These are phyloP conservation scores for Hydnomerulius pinastri DNA, from an alignment of 768 basidiomycete species.

Conservation along the genomic window DNA sequence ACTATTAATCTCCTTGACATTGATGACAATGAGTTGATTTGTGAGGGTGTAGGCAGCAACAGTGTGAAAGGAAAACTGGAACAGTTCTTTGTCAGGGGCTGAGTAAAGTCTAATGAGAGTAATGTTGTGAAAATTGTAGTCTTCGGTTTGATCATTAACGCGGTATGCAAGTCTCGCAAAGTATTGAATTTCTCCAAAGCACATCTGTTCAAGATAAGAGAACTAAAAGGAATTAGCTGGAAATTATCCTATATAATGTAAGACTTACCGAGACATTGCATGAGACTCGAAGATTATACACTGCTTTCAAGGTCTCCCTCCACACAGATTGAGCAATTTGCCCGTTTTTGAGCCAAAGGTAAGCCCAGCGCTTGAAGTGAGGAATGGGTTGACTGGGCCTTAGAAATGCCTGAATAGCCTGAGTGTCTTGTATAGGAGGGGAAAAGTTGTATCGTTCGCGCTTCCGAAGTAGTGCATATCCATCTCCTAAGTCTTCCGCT, in stretches of 20 bases:
- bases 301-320: not conserved
- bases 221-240: not conserved
- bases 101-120: conserved; percentile 24
- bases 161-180: not conserved
- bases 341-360: conserved; percentile 17
- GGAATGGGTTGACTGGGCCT: too few species aligned
- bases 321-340: conserved; percentile 13
- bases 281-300: not conserved
- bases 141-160: not conserved
- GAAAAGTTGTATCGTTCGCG: too few species aligned
- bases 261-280: conserved; percentile 13
- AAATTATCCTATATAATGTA: too few species aligned
- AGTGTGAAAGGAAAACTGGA: conserved; percentile 14
- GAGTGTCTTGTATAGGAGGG: too few species aligned
- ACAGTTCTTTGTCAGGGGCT: conserved; percentile 16
- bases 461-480: conserved; percentile 21
- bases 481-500: conserved; percentile 17
- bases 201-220: not conserved
- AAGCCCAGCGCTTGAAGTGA: conserved; percentile 21
- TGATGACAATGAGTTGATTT: conserved; percentile 18
- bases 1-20: conserved; percentile 12
- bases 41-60: conserved; percentile 17
- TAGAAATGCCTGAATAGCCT: too few species aligned
- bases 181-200: conserved; percentile 1
- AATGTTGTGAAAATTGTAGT: not conserved